phyloP scores from a whole-genome alignment of 2,329 filamentous ascomycete genomes.

The Cladophialophora bantiana region DNA sequence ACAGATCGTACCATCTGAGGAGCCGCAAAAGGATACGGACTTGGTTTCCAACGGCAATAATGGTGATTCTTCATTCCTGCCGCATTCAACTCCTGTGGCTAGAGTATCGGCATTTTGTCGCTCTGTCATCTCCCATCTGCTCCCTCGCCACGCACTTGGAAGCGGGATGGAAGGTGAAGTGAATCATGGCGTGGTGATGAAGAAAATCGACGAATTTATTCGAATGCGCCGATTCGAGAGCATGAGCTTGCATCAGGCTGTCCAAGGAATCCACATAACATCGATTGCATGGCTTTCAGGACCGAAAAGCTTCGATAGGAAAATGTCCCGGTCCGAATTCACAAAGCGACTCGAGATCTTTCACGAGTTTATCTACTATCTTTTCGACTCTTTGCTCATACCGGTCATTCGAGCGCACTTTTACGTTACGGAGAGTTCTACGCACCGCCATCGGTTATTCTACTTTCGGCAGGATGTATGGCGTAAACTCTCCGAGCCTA shows the following conservation, averaged over 20 bases:
- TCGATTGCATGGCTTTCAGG: conserved; percentile 76
- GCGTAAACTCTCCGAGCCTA: conserved; percentile 76
- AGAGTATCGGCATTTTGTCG: conserved; percentile 87
- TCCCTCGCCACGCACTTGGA: conserved; percentile 81
- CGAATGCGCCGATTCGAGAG: conserved; percentile 80
- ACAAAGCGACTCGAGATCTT: conserved; percentile 80
- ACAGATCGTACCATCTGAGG: conserved; percentile 17
- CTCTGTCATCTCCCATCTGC: conserved; percentile 72
- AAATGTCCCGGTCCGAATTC: conserved; percentile 73
- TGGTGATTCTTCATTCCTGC: conserved; percentile 29
- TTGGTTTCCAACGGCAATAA: conserved; percentile 7
- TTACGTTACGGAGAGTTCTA: conserved; percentile 89
- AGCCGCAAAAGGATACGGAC: neutral
- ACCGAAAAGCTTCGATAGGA: conserved; percentile 54
- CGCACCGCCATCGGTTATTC: conserved; percentile 80
- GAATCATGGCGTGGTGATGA: conserved; percentile 70
- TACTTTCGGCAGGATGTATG: conserved; percentile 96
- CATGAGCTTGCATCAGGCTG: conserved; percentile 77
- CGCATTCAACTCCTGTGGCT: conserved; percentile 65
- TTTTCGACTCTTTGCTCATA: conserved; percentile 90
- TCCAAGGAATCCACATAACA: conserved; percentile 76
- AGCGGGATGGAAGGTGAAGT: conserved; percentile 56
- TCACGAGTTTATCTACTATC: conserved; percentile 84
- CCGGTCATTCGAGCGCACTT: conserved; percentile 88
- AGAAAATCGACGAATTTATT: conserved; percentile 78